phyloP scores from a whole-genome alignment of 2,329 filamentous ascomycete species.

The Penicillium digitatum region DNA sequence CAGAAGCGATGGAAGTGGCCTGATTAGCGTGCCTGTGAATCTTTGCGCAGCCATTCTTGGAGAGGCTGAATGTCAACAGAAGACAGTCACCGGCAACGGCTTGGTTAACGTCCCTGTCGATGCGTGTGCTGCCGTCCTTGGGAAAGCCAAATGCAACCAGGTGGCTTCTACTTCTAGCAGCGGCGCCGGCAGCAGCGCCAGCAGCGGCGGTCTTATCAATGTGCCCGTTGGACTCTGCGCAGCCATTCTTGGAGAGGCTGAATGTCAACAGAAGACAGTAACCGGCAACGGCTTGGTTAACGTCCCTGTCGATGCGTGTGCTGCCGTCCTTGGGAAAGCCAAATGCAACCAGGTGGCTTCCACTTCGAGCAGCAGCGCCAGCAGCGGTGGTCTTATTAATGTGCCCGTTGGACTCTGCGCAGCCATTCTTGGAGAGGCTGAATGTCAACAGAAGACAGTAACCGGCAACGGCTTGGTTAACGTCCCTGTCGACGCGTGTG shows the following conservation, averaged over 20 bases:
- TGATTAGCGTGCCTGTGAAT: slow-evolving; percentile 26
- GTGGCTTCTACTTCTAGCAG: slow-evolving; percentile 7
- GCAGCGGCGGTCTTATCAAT: slow-evolving; percentile 16
- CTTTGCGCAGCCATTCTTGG: slow-evolving; percentile 26
- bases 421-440: slow-evolving; percentile 26
- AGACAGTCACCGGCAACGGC: slow-evolving; percentile 13
- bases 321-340: slow-evolving; percentile 23
- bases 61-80: slow-evolving; percentile 24
- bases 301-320: slow-evolving; percentile 23
- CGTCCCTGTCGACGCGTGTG: slow-evolving; percentile 24
- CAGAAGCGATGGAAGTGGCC: no score
- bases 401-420: slow-evolving; percentile 27
- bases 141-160: slow-evolving; percentile 26
- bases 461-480: slow-evolving; percentile 21
- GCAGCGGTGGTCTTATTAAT: slow-evolving; percentile 15
- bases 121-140: slow-evolving; percentile 23
- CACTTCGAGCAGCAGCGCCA: not conserved
- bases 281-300: slow-evolving; percentile 20
- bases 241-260: slow-evolving; percentile 23
- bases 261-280: slow-evolving; percentile 21
- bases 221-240: slow-evolving; percentile 24
- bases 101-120: slow-evolving; percentile 27
- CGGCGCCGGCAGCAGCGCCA: no score
- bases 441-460: slow-evolving; percentile 23
- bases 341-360: slow-evolving; percentile 24